Conservation (phyloP, 495 filamentous ascomycete species). For the Penicillium waksmanii region DNA sequence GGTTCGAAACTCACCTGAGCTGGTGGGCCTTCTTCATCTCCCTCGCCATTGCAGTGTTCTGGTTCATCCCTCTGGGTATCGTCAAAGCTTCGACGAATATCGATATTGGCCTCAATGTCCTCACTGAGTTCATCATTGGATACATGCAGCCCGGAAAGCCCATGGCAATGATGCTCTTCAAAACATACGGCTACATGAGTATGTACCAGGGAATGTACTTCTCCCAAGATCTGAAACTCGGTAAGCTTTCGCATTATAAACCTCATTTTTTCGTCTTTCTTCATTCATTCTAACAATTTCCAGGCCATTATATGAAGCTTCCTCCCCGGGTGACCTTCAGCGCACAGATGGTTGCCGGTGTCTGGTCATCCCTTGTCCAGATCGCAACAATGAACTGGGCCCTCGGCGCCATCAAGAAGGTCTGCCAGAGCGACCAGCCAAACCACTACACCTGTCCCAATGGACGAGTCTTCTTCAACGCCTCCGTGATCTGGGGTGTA, state of each 20-base stretch:
- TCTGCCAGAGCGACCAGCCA: constrained; percentile 54
- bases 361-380: constrained; percentile 63
- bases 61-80: constrained; percentile 58
- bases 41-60: constrained; percentile 51
- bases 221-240: constrained; percentile 54
- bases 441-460: constrained; percentile 64
- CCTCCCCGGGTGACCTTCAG: constrained; percentile 62
- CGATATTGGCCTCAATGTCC: constrained; percentile 57
- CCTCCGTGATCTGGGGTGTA: constrained; percentile 58
- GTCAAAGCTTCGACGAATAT: constrained; percentile 60
- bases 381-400: constrained; percentile 65
- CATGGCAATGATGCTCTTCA: constrained; percentile 70
- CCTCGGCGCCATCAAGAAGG: constrained; percentile 54
- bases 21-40: constrained; percentile 60
- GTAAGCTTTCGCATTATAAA: constrained; percentile 17
- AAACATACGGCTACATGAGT: constrained; percentile 62
- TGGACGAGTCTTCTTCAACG: constrained; percentile 63
- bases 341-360: constrained; percentile 56
- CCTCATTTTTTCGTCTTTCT: neutral
- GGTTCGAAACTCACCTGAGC: constrained; percentile 54
- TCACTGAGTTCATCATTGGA: constrained; percentile 66
- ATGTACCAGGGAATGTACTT: constrained; percentile 60
- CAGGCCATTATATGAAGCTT: constrained; percentile 70
- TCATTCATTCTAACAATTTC: constrained; percentile 1
- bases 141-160: constrained; percentile 65